Percentiles rank a stretch among this genome's conserved stretches.
phyloP scores from a whole-genome alignment of 1,284 basidiomycete species.

The Paramarasmius palmivorus region DNA sequence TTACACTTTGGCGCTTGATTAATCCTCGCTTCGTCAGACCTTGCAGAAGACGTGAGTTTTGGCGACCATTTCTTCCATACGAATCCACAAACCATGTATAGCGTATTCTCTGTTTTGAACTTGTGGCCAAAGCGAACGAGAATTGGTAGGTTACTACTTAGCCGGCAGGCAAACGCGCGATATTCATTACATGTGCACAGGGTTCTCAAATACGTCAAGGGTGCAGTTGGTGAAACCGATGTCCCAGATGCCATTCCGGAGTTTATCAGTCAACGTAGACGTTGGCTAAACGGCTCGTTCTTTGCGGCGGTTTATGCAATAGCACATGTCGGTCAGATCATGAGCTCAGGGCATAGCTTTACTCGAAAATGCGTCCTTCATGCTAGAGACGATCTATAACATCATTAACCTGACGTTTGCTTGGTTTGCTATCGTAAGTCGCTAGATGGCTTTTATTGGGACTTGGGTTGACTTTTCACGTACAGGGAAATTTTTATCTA shows the following conservation, averaged over 20 bases:
- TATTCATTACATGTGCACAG: conserved; percentile 33
- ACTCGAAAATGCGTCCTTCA: conserved; percentile 74
- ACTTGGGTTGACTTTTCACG: not conserved
- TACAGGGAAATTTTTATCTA: conserved; percentile 89
- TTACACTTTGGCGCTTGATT: too few relatives aligned
- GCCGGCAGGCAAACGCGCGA: not conserved
- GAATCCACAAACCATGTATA: conserved; percentile 31
- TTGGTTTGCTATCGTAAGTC: conserved; percentile 88
- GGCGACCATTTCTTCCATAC: conserved; percentile 6
- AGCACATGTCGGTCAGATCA: conserved; percentile 82
- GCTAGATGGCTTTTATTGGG: not conserved
- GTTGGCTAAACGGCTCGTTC: conserved; percentile 95
- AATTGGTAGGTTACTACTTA: conserved; percentile 58
- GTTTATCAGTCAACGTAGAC: conserved; percentile 90
- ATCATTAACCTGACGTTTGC: conserved; percentile 87
- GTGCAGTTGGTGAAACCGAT: conserved; percentile 95
- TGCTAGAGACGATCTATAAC: conserved; percentile 87
- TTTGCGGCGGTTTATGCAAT: conserved; percentile 90
- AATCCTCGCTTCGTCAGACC: too few relatives aligned
- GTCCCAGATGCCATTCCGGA: conserved; percentile 93
- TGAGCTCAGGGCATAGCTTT: conserved; percentile 83
- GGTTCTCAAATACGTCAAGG: conserved; percentile 96
- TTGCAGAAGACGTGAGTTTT: conserved; percentile 77
- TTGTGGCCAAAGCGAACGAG: conserved; percentile 88
- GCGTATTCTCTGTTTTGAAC: conserved; percentile 96